Conservation (phyloP, 2,329 filamentous ascomycete genomes). For the Curvularia hawaiiensis region DNA sequence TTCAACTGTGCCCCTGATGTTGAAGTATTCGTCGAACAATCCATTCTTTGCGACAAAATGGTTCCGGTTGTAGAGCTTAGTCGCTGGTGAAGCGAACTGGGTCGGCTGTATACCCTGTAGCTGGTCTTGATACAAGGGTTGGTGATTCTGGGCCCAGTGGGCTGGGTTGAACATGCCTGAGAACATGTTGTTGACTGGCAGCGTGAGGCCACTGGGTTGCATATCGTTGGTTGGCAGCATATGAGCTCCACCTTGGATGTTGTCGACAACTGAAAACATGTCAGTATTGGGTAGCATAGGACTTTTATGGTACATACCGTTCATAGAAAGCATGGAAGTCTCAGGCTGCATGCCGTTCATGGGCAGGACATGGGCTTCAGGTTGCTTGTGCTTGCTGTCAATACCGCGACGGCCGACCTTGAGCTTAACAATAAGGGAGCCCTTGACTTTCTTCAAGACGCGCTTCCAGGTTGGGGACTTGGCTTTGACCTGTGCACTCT, state of each 20-base stretch:
- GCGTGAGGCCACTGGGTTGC: background rate
- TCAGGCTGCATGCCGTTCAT: slow-evolving; percentile 3
- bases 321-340: background rate
- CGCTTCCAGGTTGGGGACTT: slow-evolving; percentile 16
- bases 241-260: too few relatives aligned
- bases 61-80: background rate
- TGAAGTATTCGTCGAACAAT: background rate
- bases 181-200: background rate
- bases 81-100: background rate
- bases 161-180: too few relatives aligned
- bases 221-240: too few relatives aligned
- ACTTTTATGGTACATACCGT: too few relatives aligned
- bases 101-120: background rate
- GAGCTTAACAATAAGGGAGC: slow-evolving; percentile 18
- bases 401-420: slow-evolving; percentile 1
- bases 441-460: slow-evolving; percentile 10
- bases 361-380: background rate
- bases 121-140: background rate
- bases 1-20: background rate
- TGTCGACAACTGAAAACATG: too few relatives aligned
- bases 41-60: background rate
- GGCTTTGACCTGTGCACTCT: slow-evolving; percentile 7
- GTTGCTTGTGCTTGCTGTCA: background rate
- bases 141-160: background rate
- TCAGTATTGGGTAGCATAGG: background rate